These are phyloP conservation scores for Casuarina equisetifolia DNA, from an alignment of 306 rosid genomes.

Conservation along the genomic window DNA sequence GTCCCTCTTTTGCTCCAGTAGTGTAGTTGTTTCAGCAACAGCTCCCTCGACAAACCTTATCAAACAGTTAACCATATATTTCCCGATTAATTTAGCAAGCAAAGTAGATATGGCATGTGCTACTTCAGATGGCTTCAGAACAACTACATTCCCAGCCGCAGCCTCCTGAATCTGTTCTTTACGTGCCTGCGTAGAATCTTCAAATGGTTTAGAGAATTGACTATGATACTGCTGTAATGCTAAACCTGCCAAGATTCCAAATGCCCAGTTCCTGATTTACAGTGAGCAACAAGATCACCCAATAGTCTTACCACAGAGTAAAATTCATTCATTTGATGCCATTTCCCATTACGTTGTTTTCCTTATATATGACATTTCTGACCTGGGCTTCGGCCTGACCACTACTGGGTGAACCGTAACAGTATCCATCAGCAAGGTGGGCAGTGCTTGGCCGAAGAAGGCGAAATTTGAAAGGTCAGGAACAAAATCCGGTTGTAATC, in stretches of 20 bases:
- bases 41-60: constrained; percentile 86
- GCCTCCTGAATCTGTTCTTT: constrained; percentile 67
- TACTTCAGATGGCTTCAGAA: constrained; percentile 90
- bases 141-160: constrained; percentile 82
- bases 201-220: constrained; percentile 41
- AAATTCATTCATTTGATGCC: too few relatives aligned
- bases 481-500: too few relatives aligned
- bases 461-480: too few relatives aligned
- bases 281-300: too few relatives aligned
- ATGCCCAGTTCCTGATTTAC: too few relatives aligned
- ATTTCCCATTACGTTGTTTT: too few relatives aligned
- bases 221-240: constrained; percentile 66
- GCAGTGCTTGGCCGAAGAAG: too few relatives aligned
- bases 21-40: constrained; percentile 69
- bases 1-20: constrained; percentile 96
- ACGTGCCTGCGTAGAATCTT: constrained; percentile 54
- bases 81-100: constrained; percentile 60
- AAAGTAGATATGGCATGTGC: constrained; percentile 88
- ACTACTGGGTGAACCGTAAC: too few relatives aligned
- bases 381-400: too few relatives aligned
- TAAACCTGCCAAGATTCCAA: constrained; percentile 49
- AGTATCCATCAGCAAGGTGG: too few relatives aligned
- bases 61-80: constrained; percentile 71
- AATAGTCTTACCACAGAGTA: too few relatives aligned
- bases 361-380: too few relatives aligned